These are phyloP conservation scores for Aspergillus conjunctus DNA, from an alignment of 495 filamentous ascomycete genomes.

Conservation along the genomic window DNA sequence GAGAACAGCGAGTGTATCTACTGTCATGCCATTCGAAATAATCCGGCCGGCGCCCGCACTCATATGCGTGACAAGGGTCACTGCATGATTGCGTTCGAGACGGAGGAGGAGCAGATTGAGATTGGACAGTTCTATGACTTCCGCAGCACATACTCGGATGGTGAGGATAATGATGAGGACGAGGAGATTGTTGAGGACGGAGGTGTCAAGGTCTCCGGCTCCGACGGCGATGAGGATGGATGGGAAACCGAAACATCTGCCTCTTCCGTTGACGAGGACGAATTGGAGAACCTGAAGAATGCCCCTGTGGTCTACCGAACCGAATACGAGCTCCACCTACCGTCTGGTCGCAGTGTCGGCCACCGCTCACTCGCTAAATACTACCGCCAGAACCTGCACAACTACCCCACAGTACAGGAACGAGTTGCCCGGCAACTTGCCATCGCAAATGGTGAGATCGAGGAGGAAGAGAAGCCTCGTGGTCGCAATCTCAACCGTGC, in stretches of 20 bases:
- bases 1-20: slow-evolving; percentile 80
- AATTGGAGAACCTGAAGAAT: slow-evolving; percentile 44
- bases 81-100: slow-evolving; percentile 92
- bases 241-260: slow-evolving; percentile 94
- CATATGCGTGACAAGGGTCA: slow-evolving; percentile 98
- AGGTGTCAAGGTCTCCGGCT: slow-evolving; percentile 38
- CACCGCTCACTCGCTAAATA: slow-evolving; percentile 84
- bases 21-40: slow-evolving; percentile 77
- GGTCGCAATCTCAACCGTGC: slow-evolving; percentile 58
- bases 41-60: slow-evolving; percentile 74
- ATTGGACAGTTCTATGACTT: slow-evolving; percentile 99
- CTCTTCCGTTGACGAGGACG: slow-evolving; percentile 69
- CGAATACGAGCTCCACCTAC: slow-evolving; percentile 93
- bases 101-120: slow-evolving; percentile 87
- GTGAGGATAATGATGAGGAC: slow-evolving; percentile 35
- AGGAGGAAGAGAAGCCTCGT: slow-evolving; percentile 37
- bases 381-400: slow-evolving; percentile 90
- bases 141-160: slow-evolving; percentile 88
- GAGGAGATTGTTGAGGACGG: slow-evolving; percentile 34
- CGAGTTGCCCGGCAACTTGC: slow-evolving; percentile 46
- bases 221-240: slow-evolving; percentile 57
- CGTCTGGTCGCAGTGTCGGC: slow-evolving; percentile 84
- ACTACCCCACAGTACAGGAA: slow-evolving; percentile 72
- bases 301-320: slow-evolving; percentile 76
- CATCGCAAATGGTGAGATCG: slow-evolving; percentile 54